Base-by-base conservation (phyloP, 2,329 filamentous ascomycete genomes). In the Mycosphaerelloides madeirae region DNA sequence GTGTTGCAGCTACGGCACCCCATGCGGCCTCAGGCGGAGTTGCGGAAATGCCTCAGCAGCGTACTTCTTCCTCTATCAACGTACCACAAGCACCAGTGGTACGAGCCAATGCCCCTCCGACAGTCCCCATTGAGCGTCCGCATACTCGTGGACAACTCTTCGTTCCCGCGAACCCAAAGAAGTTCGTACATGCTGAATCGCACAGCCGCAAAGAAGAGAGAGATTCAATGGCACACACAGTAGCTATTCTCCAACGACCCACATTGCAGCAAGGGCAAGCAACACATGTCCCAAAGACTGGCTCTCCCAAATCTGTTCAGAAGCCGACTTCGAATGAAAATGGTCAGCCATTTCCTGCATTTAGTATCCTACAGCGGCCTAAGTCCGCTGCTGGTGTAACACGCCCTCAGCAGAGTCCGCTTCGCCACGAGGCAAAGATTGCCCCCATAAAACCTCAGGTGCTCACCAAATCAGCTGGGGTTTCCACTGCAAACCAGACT, bases 341-440 rank as follows among this genome's bases (percentile, higher is more conserved):
- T 38, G 43, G 37, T 19, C 43, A 50, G 19, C 38, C 49, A 6
- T 22, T 50, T 34, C 54, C 57, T 28, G 50, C 53, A 19, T 60
- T 60, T 48, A 61, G 51, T 20, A 62, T 63, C 20, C 48, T 63
- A 25, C 49, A 58, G 31, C 50, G 60, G 15, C 60, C 59, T 8
- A 53, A 58, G 14, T 53, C 57, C 13, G 45, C 53, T 3, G 38
- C 41, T 9, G 42, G 46, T 15, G 48, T 44, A 16, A 47, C 49
- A 16, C 43, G 52, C 15, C 40, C 44, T 4, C 47, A 52, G n/a
- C 46, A 48, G 19, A 56, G 50, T 49, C 54, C 55, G 13, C 41
- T 57, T 3, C 38, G 52, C 12, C 46, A 55, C n/a, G 57, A 61
- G 34, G 31, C 52, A 25, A 35, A 55, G 2, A 52, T 52, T 36